Base-by-base conservation (phyloP, 2,329 filamentous ascomycete genomes). In the Cladophialophora carrionii region DNA sequence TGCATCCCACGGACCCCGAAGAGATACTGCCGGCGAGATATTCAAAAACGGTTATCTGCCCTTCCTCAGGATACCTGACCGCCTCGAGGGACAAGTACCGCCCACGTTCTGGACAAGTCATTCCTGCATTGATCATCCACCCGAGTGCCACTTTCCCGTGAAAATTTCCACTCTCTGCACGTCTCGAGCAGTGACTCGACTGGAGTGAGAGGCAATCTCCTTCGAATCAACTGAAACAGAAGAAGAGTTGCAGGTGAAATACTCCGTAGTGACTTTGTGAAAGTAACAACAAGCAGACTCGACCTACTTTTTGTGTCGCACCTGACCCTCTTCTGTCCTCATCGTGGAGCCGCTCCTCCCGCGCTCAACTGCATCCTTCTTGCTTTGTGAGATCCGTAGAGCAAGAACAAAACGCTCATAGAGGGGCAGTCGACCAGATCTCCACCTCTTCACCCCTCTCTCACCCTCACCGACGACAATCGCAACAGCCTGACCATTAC, bases 1-100 rank as follows among this genome's bases (percentile, higher is more conserved):
- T 20, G 20, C 41, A 43, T 48, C 24, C 17, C 34, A 48, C 56
- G 56, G 56, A 58, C 56, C 29, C 56, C 56, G 56, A 58, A 29
- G 20, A 29, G 48, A 43, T 43, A 43, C n/a, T 14, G 22, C 48
- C 48, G 48, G 48, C 48, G 48, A 22, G 48, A 51, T 51, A 51
- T 51, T 51, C 48, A 3, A 51, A 51, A 10, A 10, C 17, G 48
- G 48, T 10, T 12, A 51, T 51, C 48, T 51, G 48, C 48, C 48
- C 48, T 51, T 22, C 1, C n/a, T 49, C 9, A 12, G 8, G 14
- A 9, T 51, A 29, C 48, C 24, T 51, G 48, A 51, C 48, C 48
- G 48, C 48, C 24, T 51, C 48, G 12, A 22, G 24, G 2, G 12
- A 17, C 48, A 26, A 7, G 46, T 41, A 41, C 34, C 34, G 10